Percentiles rank a stretch among this genome's conserved stretches.
Evolutionary conservation across 371 early-diverging fungal genomes (phyloP).

Genomic region (Rhizopus arrhizus): DNA sequence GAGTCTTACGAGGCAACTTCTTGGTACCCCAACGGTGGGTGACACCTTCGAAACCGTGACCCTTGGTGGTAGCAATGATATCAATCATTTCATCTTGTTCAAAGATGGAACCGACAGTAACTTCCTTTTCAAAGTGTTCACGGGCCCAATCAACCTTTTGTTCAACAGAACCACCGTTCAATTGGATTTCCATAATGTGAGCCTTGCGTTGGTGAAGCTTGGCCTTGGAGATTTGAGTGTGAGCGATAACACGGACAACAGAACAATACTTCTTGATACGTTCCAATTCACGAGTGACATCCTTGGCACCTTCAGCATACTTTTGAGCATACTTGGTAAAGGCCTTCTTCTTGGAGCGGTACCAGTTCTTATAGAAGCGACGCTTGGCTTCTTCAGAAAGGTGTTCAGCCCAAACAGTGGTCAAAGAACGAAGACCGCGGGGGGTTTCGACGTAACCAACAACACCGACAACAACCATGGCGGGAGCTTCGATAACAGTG

Average conservation of each 20-base stretch:
- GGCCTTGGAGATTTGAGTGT: conserved; percentile 97
- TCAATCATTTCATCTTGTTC: conserved; percentile 99
- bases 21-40: conserved; percentile 99
- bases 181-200: conserved; percentile 99
- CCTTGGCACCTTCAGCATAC: conserved; percentile 90
- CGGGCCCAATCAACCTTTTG: conserved; percentile 99
- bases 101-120: conserved; percentile 90
- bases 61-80: conserved; percentile 99
- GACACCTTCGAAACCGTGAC: conserved; percentile 99
- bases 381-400: conserved; percentile 97
- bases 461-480: conserved; percentile 98
- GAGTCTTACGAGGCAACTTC: conserved; percentile 99
- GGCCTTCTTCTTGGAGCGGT: conserved; percentile 98
- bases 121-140: conserved; percentile 97
- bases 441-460: conserved; percentile 99
- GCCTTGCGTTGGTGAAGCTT: conserved; percentile 99
- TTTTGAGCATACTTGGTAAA: conserved; percentile 98
- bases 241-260: conserved; percentile 97
- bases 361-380: conserved; percentile 99
- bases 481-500: conserved; percentile 98
- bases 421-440: conserved; percentile 95
- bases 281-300: conserved; percentile 90
- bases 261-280: conserved; percentile 99
- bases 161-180: conserved; percentile 98
- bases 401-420: conserved; percentile 99